These are phyloP conservation scores for Meira nashicola DNA, from an alignment of 1,284 basidiomycete genomes.

Conservation along the genomic window DNA sequence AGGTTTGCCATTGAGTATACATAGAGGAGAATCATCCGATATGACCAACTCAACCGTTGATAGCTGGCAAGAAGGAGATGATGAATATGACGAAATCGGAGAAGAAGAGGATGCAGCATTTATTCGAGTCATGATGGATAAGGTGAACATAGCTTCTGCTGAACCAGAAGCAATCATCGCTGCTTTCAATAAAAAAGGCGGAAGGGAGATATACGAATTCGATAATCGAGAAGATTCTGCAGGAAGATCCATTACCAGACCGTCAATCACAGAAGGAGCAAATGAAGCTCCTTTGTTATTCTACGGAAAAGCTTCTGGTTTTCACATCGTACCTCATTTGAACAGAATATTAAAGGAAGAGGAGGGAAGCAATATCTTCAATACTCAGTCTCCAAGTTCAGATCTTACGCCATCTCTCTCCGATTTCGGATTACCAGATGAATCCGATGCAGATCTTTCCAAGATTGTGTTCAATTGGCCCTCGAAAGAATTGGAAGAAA, in stretches of 20 bases:
- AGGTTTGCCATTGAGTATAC: no score
- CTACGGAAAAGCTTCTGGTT: slow-evolving; percentile 36
- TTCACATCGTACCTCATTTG: slow-evolving; percentile 33
- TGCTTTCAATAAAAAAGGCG: background rate
- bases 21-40: no score
- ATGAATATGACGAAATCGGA: slow-evolving; percentile 23
- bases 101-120: slow-evolving; percentile 21
- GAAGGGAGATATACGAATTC: background rate
- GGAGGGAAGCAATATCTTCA: slow-evolving; percentile 14
- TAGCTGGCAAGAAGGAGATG: background rate
- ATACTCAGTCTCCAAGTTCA: slow-evolving; percentile 13
- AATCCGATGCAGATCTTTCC: background rate
- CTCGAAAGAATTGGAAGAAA: slow-evolving; percentile 24
- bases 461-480: slow-evolving; percentile 23
- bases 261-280: background rate
- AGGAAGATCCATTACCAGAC: background rate
- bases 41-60: no score
- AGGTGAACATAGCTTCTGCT: slow-evolving; percentile 25
- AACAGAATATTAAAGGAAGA: slow-evolving; percentile 23
- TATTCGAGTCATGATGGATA: slow-evolving; percentile 1
- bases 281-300: slow-evolving; percentile 15
- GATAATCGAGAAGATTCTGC: background rate
- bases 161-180: background rate
- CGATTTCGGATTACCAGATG: slow-evolving; percentile 21
- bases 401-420: no score